Evolutionary conservation across 2,329 filamentous ascomycete species (phyloP).

Genomic region (Aspergillus fijiensis): DNA sequence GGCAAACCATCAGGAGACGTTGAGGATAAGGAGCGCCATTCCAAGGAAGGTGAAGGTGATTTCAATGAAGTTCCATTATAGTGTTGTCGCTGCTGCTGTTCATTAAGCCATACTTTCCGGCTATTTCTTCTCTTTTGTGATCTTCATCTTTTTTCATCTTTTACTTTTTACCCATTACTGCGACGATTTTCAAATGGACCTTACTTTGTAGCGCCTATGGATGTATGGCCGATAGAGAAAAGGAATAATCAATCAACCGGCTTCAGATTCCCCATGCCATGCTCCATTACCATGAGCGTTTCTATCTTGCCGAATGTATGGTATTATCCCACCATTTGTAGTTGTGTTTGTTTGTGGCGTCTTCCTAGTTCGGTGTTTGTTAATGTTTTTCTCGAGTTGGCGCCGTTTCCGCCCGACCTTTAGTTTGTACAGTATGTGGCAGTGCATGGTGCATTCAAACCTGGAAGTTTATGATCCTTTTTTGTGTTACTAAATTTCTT

Average conservation of each 20-base stretch:
- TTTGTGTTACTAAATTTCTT: too few species aligned
- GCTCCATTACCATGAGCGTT: too few species aligned
- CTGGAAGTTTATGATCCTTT: too few species aligned
- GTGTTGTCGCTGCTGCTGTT: conserved; percentile 1
- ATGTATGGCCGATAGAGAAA: not conserved
- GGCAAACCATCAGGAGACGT: conserved; percentile 9
- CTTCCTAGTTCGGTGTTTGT: not conserved
- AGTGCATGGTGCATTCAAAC: not conserved
- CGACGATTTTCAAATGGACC: not conserved
- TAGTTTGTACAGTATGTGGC: not conserved
- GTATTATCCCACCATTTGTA: not conserved
- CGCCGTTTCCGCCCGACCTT: not conserved
- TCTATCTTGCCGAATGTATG: not conserved
- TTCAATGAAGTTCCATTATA: conserved; percentile 39
- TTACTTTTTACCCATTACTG: not conserved
- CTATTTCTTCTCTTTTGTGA: conserved; percentile 10
- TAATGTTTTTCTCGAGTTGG: not conserved
- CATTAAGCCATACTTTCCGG: conserved; percentile 7
- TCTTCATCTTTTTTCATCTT: not conserved
- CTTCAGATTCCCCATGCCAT: too few species aligned
- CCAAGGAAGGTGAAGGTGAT: conserved; percentile 34
- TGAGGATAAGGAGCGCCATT: conserved; percentile 27
- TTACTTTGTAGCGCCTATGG: not conserved
- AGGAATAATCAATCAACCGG: not conserved
- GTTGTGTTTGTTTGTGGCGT: not conserved